Percentiles rank a stretch among this genome's conserved stretches.
Evolutionary conservation across 1,284 basidiomycete genomes (phyloP).

Genomic region (Ganoderma sp.): DNA sequence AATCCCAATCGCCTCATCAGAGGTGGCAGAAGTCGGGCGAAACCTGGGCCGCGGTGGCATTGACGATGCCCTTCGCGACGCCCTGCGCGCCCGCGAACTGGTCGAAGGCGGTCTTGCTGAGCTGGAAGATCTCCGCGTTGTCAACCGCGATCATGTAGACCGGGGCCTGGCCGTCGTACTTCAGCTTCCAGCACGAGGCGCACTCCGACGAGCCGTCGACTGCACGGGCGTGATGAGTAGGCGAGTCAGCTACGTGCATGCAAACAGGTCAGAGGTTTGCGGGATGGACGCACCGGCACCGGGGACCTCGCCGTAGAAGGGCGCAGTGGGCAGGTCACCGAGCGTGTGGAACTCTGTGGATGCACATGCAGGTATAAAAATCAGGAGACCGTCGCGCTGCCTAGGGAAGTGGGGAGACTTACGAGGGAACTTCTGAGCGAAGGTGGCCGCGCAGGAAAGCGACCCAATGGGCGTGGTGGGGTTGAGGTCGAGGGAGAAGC

Average conservation of each 20-base stretch:
- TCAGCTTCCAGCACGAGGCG: slow-evolving; percentile 2
- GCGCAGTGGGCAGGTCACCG: neutral
- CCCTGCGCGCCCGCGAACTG: slow-evolving; percentile 4
- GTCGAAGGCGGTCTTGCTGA: slow-evolving; percentile 3
- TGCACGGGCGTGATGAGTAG: neutral
- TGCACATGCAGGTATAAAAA: neutral
- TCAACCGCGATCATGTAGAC: slow-evolving; percentile 6
- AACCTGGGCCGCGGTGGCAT: neutral
- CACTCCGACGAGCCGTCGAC: slow-evolving; percentile 7
- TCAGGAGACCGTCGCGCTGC: neutral
- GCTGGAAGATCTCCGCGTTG: slow-evolving; percentile 7
- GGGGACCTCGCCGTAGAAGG: slow-evolving; percentile 7
- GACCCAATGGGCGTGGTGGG: neutral
- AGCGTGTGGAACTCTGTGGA: slow-evolving; percentile 5
- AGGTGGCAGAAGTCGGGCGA: slow-evolving; percentile 1
- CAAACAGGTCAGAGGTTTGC: too few relatives aligned
- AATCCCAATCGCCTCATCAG: neutral
- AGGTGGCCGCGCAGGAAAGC: slow-evolving; percentile 1
- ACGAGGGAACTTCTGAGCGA: slow-evolving; percentile 5
- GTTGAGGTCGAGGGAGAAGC: slow-evolving; percentile 4
- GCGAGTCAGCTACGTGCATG: neutral
- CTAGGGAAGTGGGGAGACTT: neutral
- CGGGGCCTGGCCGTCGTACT: neutral
- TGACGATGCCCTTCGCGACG: neutral
- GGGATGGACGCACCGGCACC: neutral